Base-by-base conservation (phyloP, 306 rosid species). In the Dalbergia cultrata region DNA sequence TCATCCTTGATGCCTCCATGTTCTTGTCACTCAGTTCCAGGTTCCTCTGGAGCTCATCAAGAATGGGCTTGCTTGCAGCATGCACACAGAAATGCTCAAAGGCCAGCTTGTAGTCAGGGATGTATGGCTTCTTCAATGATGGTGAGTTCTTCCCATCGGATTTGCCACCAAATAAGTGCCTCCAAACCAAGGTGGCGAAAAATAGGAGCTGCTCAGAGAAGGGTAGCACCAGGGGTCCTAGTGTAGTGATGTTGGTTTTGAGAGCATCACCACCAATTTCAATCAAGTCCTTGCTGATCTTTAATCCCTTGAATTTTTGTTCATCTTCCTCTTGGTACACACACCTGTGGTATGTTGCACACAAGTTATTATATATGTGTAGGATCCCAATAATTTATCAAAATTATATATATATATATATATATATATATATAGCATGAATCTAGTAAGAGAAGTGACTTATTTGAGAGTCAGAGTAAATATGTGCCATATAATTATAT, bases 261-360 rank as follows among this genome's bases (percentile, higher is more conserved):
- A 96, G 87, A 22, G 99, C 99, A 18, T 95, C 98, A 4, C 99
- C 99, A 2, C 99, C 99, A 7, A 96, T 92, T 72, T 92, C 99
- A 57, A 96, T 79, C 0, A 96, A 77, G 14, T 96, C 97, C 79
- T 90, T 93, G 92, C 98, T 96, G n/a, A 93, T 89, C 81, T 87
- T 93, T 19, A 93, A 64, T 17, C 99, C 99, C 87, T 93, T 96
- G 22, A 87, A 80, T 35, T 89, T 83, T 13, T 92, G 86, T 5
- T 87, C 97, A 56, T 96, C 99, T 90, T 96, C 99, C 84, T 92
- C 99, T 86, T 96, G 99, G 88, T 92, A 90, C 13, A 96, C 90
- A 44, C 98, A 86, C 87, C 99, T 96, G 85, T 52, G 19, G 9
- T 33, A 18, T 18, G 37, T 8, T 34, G 68, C 21, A 50, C 0